Conservation (phyloP, 2,329 filamentous ascomycete genomes). For the Colletotrichum aenigma region DNA sequence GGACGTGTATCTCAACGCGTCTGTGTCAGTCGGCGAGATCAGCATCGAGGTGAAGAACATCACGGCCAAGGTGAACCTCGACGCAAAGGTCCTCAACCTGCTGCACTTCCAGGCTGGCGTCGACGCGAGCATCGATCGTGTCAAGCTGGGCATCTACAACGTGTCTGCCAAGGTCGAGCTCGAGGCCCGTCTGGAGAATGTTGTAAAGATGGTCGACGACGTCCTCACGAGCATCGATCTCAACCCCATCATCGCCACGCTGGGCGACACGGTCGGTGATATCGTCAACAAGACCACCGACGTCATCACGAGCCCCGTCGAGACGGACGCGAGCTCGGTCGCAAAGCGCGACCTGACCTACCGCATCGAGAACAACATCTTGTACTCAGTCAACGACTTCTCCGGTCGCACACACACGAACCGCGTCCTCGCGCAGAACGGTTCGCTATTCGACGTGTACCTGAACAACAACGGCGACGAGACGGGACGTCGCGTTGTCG, state of each 20-base stretch:
- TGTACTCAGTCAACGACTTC: constrained; percentile 67
- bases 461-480: constrained; percentile 59
- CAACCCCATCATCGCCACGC: constrained; percentile 62
- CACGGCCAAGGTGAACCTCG: constrained; percentile 64
- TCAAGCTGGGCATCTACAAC: constrained; percentile 61
- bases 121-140: constrained; percentile 60
- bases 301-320: constrained; percentile 18
- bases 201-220: constrained; percentile 63
- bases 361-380: constrained; percentile 59
- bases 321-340: neutral
- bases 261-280: constrained; percentile 52
- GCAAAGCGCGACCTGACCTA: constrained; percentile 36
- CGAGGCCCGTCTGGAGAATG: constrained; percentile 63
- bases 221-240: constrained; percentile 63
- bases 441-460: constrained; percentile 56
- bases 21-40: constrained; percentile 62
- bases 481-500: constrained; percentile 45
- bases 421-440: constrained; percentile 58
- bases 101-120: constrained; percentile 67
- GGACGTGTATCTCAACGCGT: constrained; percentile 66
- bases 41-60: constrained; percentile 63
- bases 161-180: constrained; percentile 62
- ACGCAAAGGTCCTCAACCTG: constrained; percentile 62
- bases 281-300: constrained; percentile 43
- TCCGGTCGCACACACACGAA: constrained; percentile 60